phyloP scores from a whole-genome alignment of 108 stramenopile genomes.

The Chaetoceros muelleri region DNA sequence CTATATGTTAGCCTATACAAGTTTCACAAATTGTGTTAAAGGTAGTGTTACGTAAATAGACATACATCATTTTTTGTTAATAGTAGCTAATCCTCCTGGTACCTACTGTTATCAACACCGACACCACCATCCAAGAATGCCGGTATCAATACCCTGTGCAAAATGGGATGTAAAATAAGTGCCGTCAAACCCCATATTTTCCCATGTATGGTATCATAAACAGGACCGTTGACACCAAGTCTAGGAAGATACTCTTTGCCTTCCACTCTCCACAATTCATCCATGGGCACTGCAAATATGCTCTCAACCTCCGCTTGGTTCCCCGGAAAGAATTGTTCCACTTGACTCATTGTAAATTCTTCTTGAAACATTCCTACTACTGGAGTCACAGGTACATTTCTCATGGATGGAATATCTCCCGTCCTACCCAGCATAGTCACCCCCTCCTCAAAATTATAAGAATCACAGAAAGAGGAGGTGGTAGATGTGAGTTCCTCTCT shows the following conservation, averaged over 20 bases:
- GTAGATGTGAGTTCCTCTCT: slow-evolving; percentile 49
- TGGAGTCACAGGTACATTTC: slow-evolving; percentile 63
- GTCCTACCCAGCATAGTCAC: slow-evolving; percentile 43
- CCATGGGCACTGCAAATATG: slow-evolving; percentile 48
- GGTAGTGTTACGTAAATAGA: too few species aligned
- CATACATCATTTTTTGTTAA: too few species aligned
- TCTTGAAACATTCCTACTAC: slow-evolving; percentile 43
- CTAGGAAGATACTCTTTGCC: slow-evolving; percentile 19
- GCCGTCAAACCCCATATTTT: slow-evolving; percentile 82
- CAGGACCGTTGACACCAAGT: slow-evolving; percentile 18
- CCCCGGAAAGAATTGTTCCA: slow-evolving; percentile 41
- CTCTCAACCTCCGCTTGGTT: slow-evolving; percentile 54
- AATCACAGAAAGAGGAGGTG: slow-evolving; percentile 2
- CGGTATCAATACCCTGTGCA: slow-evolving; percentile 55
- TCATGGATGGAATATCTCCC: slow-evolving; percentile 43
- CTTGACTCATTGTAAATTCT: slow-evolving; percentile 24
- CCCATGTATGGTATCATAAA: slow-evolving; percentile 36
- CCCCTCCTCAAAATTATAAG: slow-evolving; percentile 1
- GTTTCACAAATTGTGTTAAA: too few species aligned
- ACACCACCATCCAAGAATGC: slow-evolving; percentile 22
- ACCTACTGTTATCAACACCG: too few species aligned
- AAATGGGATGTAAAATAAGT: slow-evolving; percentile 42
- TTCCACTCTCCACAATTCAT: slow-evolving; percentile 38
- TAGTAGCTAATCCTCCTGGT: too few species aligned
- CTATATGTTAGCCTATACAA: too few species aligned